Base-by-base conservation (phyloP, 495 filamentous ascomycete genomes). In the Talaromyces thailandensis region DNA sequence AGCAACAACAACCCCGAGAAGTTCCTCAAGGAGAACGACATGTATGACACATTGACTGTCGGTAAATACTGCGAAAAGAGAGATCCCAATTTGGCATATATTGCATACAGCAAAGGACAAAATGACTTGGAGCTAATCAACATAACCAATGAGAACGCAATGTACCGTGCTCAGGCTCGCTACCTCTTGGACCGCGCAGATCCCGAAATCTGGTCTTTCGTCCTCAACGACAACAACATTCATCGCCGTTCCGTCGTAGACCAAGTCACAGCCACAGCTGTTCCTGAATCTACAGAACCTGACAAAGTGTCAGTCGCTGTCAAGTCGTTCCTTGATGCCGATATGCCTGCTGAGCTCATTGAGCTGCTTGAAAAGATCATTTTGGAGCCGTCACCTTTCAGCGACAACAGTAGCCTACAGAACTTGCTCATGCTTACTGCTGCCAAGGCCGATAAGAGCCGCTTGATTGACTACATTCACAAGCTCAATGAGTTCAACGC, bases 1-100 rank as follows among this genome's bases (percentile, higher is more conserved):
- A 93, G 88, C 73, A 99, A 99, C 81, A 97, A 96, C 77, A 92
- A 96, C 71, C 95, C 95, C 0, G 95, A 99, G 82, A 93, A 91
- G 71, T 99, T 99, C 82, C 80, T 99, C 53, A 96, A 92, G 80
- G 94, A 98, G 76, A 99, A 98, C 72, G 91, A 97, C 66, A 85
- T 94, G 73, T 99, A 99, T 68, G 95, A 99, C 73, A 87, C 95
- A 3, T 77, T 97, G 45, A 85, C 80, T 23, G 91, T 99, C 64
- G 95, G 95, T 67, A 96, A 97, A 75, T 99, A 99, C 81, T 99
- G 95, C 72, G 94, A 96, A 79, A 96, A 96, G 82, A 90, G 94
- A 35, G 95, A 99, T 70, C 95, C 95, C 51, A 97, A 97, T 75
- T 81, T 99, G 45, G 94, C 94, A 8, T 96, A 88, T 77, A 96